Percentiles rank a stretch among this genome's conserved stretches.
These are phyloP conservation scores for Buddleja alternifolia DNA, from an alignment of 257 asterid genomes.

Conservation along the genomic window DNA sequence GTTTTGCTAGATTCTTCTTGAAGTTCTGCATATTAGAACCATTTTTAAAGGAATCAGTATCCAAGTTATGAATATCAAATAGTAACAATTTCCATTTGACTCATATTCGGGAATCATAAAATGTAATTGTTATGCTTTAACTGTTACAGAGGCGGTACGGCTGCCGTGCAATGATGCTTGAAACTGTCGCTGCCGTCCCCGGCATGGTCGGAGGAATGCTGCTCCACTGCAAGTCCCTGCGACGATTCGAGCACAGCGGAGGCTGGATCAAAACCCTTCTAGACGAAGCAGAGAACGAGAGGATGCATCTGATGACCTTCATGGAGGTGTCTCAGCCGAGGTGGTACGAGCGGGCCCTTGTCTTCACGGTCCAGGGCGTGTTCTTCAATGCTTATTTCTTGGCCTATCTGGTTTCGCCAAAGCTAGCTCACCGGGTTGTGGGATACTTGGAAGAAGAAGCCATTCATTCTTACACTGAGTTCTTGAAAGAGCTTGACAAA, in stretches of 20 bases:
- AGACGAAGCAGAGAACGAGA: conserved; percentile 76
- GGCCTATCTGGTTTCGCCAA: conserved; percentile 60
- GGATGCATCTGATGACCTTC: conserved; percentile 84
- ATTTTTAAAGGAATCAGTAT: too few relatives aligned
- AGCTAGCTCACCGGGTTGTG: conserved; percentile 67
- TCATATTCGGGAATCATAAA: too few relatives aligned
- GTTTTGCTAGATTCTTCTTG: too few relatives aligned
- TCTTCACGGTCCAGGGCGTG: conserved; percentile 69
- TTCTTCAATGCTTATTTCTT: conserved; percentile 80
- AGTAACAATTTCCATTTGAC: too few relatives aligned
- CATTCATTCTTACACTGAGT: conserved; percentile 67
- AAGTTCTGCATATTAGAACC: too few relatives aligned
- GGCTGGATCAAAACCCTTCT: conserved; percentile 71
- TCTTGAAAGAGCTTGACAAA: conserved; percentile 59
- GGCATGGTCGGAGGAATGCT: conserved; percentile 82
- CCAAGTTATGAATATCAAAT: too few relatives aligned
- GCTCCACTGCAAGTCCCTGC: conserved; percentile 59
- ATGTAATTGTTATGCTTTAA: neutral
- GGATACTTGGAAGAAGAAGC: conserved; percentile 82
- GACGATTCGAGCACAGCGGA: conserved; percentile 70
- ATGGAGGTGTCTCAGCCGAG: conserved; percentile 71
- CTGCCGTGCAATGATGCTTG: conserved; percentile 78
- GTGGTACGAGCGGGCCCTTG: conserved; percentile 74
- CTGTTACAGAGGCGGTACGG: conserved; percentile 60
- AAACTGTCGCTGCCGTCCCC: conserved; percentile 78